Evolutionary conservation across 257 asterid genomes (phyloP).

Genomic region (Penstemon barbatus): DNA sequence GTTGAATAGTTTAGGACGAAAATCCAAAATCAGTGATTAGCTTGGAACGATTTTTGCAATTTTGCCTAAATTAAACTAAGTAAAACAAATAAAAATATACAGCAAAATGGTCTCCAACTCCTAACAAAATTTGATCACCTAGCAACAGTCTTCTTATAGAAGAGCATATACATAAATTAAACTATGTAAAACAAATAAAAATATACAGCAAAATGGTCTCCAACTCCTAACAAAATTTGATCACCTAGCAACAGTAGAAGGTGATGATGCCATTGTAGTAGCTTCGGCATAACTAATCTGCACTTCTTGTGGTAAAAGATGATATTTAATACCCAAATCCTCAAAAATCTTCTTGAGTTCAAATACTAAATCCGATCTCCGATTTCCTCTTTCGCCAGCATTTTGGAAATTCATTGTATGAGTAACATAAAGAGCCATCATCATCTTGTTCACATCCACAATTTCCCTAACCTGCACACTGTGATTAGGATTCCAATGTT

Average conservation of each 20-base stretch:
- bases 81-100: no score
- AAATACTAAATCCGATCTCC: constrained; percentile 57
- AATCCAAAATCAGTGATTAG: no score
- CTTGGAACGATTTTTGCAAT: no score
- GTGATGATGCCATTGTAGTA: constrained; percentile 16
- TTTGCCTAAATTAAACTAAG: neutral
- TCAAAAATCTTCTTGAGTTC: constrained; percentile 59
- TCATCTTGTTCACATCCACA: constrained; percentile 65
- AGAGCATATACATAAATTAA: neutral
- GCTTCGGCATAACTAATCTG: constrained; percentile 38
- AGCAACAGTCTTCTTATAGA: constrained; percentile 6
- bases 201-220: neutral
- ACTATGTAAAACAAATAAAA: no score
- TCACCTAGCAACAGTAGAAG: constrained; percentile 20
- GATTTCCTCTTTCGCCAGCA: constrained; percentile 42
- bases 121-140: constrained; percentile 21
- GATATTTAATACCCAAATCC: constrained; percentile 53
- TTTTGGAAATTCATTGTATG: constrained; percentile 69
- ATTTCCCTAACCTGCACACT: constrained; percentile 57
- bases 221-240: constrained; percentile 7
- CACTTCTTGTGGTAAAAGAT: constrained; percentile 61
- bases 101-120: neutral
- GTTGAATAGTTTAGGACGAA: no score
- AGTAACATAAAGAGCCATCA: constrained; percentile 51
- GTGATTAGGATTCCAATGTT: constrained; percentile 59